Conservation (phyloP, 148 eudicot species). For the Rhododendron henanense region DNA sequence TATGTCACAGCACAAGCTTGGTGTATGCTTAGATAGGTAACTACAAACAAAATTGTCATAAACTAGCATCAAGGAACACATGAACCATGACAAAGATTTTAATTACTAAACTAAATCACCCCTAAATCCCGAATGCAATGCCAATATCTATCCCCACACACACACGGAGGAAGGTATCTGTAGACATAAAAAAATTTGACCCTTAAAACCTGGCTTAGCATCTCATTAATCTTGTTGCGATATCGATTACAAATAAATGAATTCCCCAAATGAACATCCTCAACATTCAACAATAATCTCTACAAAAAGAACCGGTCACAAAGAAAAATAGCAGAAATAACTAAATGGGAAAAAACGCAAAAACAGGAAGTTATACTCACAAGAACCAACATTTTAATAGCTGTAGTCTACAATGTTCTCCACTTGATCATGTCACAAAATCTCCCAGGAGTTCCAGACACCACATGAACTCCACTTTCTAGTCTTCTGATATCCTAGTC, state of each 20-base stretch:
- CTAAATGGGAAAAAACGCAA: too few relatives aligned
- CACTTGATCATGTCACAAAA: conserved; percentile 96
- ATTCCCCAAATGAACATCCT: too few relatives aligned
- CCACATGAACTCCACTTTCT: conserved; percentile 88
- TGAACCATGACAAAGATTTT: neutral
- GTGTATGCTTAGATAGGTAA: too few relatives aligned
- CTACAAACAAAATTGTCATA: too few relatives aligned
- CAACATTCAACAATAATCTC: too few relatives aligned
- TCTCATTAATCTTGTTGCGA: conserved; percentile 83
- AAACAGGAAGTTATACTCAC: too few relatives aligned
- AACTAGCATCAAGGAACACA: neutral
- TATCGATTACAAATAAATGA: neutral
- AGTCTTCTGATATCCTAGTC: conserved; percentile 65
- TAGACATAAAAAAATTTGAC: conserved; percentile 94
- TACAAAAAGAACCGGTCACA: too few relatives aligned
- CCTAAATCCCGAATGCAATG: neutral
- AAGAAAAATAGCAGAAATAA: too few relatives aligned
- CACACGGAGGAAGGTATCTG: conserved; percentile 65
- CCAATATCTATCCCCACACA: neutral
- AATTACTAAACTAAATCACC: neutral
- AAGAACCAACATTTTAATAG: conserved; percentile 12
- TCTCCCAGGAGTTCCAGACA: conserved; percentile 96
- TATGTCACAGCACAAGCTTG: too few relatives aligned
- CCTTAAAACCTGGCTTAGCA: conserved; percentile 96
- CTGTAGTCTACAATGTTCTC: conserved; percentile 73